A percentile compares a stretch with the other conserved stretches of the same genome.
Conservation (phyloP, 2,329 filamentous ascomycete genomes). For the Phyllosticta capitalensis region DNA sequence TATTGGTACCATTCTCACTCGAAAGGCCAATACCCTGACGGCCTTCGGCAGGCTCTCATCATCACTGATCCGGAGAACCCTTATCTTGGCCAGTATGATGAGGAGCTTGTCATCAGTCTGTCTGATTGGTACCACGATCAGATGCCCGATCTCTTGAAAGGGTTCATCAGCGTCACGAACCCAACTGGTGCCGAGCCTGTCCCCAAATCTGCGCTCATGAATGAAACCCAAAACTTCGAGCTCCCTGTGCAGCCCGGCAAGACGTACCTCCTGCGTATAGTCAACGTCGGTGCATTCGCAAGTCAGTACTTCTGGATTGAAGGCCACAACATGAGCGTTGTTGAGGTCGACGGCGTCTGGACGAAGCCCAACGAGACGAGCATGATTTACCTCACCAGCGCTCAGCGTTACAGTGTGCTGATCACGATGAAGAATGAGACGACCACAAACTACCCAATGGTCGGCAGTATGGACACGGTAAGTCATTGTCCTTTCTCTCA, state of each 20-base stretch:
- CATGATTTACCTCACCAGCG: slow-evolving; percentile 53
- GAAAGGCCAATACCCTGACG: slow-evolving; percentile 60
- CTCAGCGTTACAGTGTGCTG: slow-evolving; percentile 54
- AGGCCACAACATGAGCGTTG: slow-evolving; percentile 10
- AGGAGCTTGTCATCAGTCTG: slow-evolving; percentile 55
- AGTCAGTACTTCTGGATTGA: slow-evolving; percentile 35
- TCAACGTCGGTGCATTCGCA: slow-evolving; percentile 61
- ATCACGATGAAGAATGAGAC: slow-evolving; percentile 50
- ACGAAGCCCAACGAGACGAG: slow-evolving; percentile 18
- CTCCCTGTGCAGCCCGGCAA: slow-evolving; percentile 54
- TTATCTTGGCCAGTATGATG: slow-evolving; percentile 37
- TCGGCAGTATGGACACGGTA: slow-evolving; percentile 37
- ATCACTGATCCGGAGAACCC: slow-evolving; percentile 46
- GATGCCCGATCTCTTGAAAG: slow-evolving; percentile 38
- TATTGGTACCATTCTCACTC: slow-evolving; percentile 74
- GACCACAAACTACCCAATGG: slow-evolving; percentile 51
- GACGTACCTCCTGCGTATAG: slow-evolving; percentile 60
- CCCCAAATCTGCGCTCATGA: slow-evolving; percentile 58
- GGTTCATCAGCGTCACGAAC: slow-evolving; percentile 36
- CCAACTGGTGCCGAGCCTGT: slow-evolving; percentile 50
- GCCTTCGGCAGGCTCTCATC: slow-evolving; percentile 54
- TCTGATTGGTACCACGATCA: slow-evolving; percentile 61
- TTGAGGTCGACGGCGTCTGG: slow-evolving; percentile 10
- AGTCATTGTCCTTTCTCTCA: background rate
- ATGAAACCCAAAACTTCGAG: slow-evolving; percentile 54